These are phyloP conservation scores for Thraustochytrium striatum DNA, from an alignment of 352 stramenopile species.

Conservation along the genomic window DNA sequence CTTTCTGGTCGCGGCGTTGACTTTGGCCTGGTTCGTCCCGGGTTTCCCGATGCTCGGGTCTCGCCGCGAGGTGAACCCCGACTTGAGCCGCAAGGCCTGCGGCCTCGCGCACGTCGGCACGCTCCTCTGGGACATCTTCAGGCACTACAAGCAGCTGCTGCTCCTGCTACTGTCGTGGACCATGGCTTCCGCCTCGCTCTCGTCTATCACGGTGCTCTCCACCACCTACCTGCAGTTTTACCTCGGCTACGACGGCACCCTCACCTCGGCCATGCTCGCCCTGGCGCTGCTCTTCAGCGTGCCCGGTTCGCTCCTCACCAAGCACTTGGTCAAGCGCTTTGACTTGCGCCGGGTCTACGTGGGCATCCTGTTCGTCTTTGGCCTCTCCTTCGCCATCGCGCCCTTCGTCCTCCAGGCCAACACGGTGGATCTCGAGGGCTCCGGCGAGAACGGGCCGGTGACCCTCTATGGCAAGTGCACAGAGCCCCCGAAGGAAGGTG, in stretches of 20 bases:
- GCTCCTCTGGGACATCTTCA: constrained; percentile 6
- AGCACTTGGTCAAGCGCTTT: neutral
- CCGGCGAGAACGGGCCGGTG: neutral
- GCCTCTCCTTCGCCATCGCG: constrained; percentile 17
- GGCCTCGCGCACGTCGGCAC: neutral
- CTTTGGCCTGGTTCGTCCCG: constrained; percentile 7
- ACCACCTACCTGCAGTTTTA: constrained; percentile 44
- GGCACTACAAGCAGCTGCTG: constrained; percentile 1
- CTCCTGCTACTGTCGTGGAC: constrained; percentile 7
- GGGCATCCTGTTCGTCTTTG: neutral
- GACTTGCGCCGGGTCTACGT: constrained; percentile 14
- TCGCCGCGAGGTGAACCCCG: neutral
- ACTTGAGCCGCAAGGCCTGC: neutral
- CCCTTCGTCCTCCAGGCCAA: constrained; percentile 1
- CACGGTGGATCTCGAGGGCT: neutral
- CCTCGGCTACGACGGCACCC: constrained; percentile 6
- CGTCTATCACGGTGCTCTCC: constrained; percentile 18
- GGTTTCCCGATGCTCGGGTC: constrained; percentile 5
- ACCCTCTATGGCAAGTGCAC: constrained; percentile 22
- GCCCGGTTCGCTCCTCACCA: constrained; percentile 19
- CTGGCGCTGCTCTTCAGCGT: constrained; percentile 32
- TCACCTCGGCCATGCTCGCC: constrained; percentile 2
- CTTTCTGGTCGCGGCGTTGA: neutral
- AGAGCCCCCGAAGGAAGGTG: neutral
- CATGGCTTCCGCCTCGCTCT: neutral